Evolutionary conservation across 2,329 filamentous ascomycete genomes (phyloP), one percentile per base, ranked within the genome.

Genomic region (Cadophora malorum): DNA sequence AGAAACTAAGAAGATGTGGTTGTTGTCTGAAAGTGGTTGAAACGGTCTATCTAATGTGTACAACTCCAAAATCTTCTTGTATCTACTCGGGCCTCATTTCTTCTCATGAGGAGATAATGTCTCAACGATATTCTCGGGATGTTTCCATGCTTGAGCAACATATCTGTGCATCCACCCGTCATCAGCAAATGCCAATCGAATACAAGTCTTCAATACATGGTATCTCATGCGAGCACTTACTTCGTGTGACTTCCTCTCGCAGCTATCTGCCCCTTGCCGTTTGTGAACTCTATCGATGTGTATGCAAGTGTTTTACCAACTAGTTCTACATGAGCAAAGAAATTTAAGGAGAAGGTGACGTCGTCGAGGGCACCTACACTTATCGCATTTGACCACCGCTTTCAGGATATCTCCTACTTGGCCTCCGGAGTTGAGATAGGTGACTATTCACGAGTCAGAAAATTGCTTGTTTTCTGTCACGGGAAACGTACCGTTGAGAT

Each of bases 181-280:
- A 45, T 58, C 35, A 47, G 28, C 23, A 28, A 52, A 6, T 53
- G 35, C 3, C 19, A 21, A 16, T 28, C 23, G 14, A 68, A 19
- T 16, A 45, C 16, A 10, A 45, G 10, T 8, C 12, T 14, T 49
- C 19, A 5, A 21, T 21, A 10, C 21, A 6, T 7, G 21, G 7
- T 21, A 49, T 49, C 10, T 49, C 45, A 21, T n/a, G 45, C n/a
- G 59, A 49, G 55, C 12, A 72, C 75, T 76, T 74, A 89, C 88
- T 90, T 90, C 16, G 88, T 90, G 74, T 90, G 88, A 71, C 87
- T 90, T 53, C 88, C 88, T 58, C 88, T 79, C 0, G 88, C 88
- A 12, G 86, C 84, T 4, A 90, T 75, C 53, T 90, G 83, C 6
- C 87, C 87, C 68, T 87, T 84, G 62, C 78, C 79, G 69, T 90